Evolutionary conservation across 1,139 yeast species (phyloP), one percentile per base, ranked within the genome.

Genomic region (Yamadazyma mexicana): DNA sequence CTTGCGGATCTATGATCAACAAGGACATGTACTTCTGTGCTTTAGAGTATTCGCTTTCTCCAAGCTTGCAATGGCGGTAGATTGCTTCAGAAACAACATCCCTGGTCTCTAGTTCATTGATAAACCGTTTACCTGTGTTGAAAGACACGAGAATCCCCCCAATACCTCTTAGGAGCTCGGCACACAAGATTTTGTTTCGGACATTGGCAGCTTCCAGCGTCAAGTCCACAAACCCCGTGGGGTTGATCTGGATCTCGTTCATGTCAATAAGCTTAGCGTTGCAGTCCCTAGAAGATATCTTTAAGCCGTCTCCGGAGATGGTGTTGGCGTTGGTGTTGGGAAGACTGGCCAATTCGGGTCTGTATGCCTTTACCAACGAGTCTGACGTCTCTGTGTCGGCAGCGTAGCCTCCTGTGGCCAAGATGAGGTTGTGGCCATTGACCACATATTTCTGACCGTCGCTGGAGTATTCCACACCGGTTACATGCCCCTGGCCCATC

Each of bases 331-430:
- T 67, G 4, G 73, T 65, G 56, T 62, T 62, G 2, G 73, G 67
- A n/a, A 54, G 50, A 12, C 48, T 41, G 2, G 59, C 6, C 33
- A 66, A 51, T 42, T 67, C 73, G 3, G 71, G 71, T 30, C 72
- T 43, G 42, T 52, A 58, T 31, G 59, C 45, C n/a, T 46, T 42
- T n/a, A 67, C 42, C 16, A 66, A 51, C 2, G 61, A 54, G 20
- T 50, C 42, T 3, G 34, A 35, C 5, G 50, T 26, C 14, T 39
- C 18, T 7, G 56, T 49, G 48, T 66, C 71, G 2, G 69, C 73
- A 9, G 68, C 58, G 47, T 42, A 65, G 2, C 73, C 73, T 10
- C 73, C 73, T 4, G 73, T 67, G 7, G 73, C 71, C 33, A 67
- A 49, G 1, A 67, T 58, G 3, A 67, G 51, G 38, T 56, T 50